Evolutionary conservation across 306 rosid species (phyloP).

Genomic region (Arachis stenosperma): DNA sequence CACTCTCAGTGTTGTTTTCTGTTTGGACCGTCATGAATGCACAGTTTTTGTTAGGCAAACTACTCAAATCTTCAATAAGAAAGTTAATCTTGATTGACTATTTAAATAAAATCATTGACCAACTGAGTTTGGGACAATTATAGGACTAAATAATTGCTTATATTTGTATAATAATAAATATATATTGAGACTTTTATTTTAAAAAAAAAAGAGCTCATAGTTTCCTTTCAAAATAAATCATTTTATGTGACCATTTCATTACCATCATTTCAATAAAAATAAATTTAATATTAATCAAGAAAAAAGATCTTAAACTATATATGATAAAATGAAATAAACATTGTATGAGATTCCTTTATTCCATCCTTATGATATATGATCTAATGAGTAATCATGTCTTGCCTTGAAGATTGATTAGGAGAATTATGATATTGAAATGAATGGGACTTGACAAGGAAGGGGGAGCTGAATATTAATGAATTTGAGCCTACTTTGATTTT

Average conservation of each 20-base stretch:
- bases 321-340: too few species aligned
- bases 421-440: too few species aligned
- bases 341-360: too few species aligned
- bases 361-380: too few species aligned
- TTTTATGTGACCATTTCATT: not conserved
- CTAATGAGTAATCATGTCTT: not conserved
- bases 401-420: not conserved
- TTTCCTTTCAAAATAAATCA: too few species aligned
- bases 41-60: constrained; percentile 16
- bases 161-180: too few species aligned
- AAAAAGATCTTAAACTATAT: too few species aligned
- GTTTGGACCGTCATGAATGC: not conserved
- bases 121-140: too few species aligned
- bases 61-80: constrained; percentile 3
- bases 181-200: too few species aligned
- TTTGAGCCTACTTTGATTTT: not conserved
- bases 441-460: constrained; percentile 35
- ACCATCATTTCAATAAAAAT: not conserved
- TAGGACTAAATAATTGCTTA: too few species aligned
- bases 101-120: not conserved
- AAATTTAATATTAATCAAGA: too few species aligned
- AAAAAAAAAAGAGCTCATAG: too few species aligned
- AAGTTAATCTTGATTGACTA: not conserved
- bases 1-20: not conserved
- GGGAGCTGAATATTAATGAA: constrained; percentile 39